Conservation (phyloP, 768 basidiomycete species). For the Aureoboletus auriporus region DNA sequence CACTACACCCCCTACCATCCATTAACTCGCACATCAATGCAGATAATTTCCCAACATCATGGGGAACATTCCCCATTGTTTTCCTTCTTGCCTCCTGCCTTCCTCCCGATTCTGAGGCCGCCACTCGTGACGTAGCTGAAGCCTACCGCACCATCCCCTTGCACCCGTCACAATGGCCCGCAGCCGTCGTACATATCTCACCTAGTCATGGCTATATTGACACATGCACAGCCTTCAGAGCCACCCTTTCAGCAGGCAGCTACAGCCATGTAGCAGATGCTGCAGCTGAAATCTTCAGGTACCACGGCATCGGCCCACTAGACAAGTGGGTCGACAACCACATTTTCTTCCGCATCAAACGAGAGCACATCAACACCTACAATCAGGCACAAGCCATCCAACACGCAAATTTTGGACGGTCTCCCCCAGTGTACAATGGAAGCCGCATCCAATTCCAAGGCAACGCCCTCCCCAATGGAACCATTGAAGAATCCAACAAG, state of each 20-base stretch:
- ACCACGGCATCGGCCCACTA: neutral
- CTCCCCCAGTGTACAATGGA: too few relatives aligned
- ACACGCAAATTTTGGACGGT: neutral
- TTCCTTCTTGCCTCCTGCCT: neutral
- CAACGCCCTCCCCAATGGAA: neutral
- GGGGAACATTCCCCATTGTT: neutral
- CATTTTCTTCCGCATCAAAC: slow-evolving; percentile 7
- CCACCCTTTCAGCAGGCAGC: neutral
- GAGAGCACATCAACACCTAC: neutral
- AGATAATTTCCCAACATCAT: neutral
- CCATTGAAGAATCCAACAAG: slow-evolving; percentile 3
- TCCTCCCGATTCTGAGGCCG: neutral
- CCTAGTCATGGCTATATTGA: neutral
- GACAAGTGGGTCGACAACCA: slow-evolving; percentile 9
- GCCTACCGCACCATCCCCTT: neutral
- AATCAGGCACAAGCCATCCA: neutral
- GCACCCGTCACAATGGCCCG: neutral
- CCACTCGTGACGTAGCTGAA: neutral
- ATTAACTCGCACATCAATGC: neutral
- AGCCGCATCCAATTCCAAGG: neutral
- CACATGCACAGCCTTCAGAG: neutral
- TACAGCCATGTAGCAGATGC: slow-evolving; percentile 1
- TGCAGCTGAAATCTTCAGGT: neutral
- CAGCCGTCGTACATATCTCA: too few relatives aligned
- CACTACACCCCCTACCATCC: neutral